phyloP scores from a whole-genome alignment of 192 early-diverging fungal species.

The Dissophora ornata region DNA sequence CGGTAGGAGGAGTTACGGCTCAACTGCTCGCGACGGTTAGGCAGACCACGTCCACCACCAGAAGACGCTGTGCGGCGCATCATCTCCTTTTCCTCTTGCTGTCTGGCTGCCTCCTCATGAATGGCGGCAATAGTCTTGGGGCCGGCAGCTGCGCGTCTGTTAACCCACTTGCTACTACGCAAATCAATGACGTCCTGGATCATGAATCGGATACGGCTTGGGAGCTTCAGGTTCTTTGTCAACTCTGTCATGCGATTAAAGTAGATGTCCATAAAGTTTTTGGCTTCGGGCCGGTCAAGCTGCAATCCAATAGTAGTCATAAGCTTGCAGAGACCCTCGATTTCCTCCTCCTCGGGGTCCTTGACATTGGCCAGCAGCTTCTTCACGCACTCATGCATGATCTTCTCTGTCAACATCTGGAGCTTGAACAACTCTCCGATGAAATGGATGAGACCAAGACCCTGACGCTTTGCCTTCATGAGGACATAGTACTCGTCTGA shows the following conservation, averaged over 20 bases:
- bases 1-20: conserved; percentile 69
- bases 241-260: conserved; percentile 87
- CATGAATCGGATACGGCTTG: conserved; percentile 95
- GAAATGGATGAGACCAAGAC: conserved; percentile 92
- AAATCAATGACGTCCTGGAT: conserved; percentile 89
- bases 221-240: conserved; percentile 72
- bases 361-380: conserved; percentile 78
- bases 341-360: conserved; percentile 94
- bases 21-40: conserved; percentile 72
- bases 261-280: conserved; percentile 82
- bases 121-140: conserved; percentile 95
- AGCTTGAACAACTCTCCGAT: conserved; percentile 97
- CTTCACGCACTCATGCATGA: conserved; percentile 94
- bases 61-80: conserved; percentile 75
- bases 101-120: conserved; percentile 79
- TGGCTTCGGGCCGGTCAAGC: conserved; percentile 68
- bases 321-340: conserved; percentile 93
- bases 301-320: conserved; percentile 88
- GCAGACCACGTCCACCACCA: conserved; percentile 68
- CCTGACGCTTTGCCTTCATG: conserved; percentile 92
- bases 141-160: conserved; percentile 69
- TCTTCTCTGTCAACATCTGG: conserved; percentile 90
- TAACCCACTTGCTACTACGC: conserved; percentile 81
- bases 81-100: conserved; percentile 78
- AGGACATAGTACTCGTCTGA: conserved; percentile 86